Evolutionary conservation across 371 early-diverging fungal species (phyloP).

Genomic region (Homolaphlyctis polyrhiza): DNA sequence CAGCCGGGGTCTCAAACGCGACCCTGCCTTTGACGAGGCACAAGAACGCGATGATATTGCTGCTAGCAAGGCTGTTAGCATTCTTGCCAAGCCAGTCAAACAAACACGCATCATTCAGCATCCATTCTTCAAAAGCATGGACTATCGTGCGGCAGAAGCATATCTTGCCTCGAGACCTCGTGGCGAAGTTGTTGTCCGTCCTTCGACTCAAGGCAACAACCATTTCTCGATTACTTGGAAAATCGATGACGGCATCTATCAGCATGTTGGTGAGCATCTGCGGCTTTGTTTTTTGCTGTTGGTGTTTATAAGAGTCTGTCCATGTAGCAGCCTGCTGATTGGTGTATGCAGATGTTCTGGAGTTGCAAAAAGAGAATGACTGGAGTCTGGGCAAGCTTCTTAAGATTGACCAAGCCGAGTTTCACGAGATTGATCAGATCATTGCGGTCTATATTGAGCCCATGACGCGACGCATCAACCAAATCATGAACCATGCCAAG

Average conservation of each 20-base stretch:
- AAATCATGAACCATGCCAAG: conserved; percentile 38
- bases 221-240: conserved; percentile 94
- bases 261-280: conserved; percentile 66
- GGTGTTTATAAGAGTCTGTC: background rate
- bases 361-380: conserved; percentile 67
- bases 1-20: conserved; percentile 28
- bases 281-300: background rate
- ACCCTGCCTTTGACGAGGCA: conserved; percentile 70
- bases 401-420: conserved; percentile 57
- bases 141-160: conserved; percentile 67
- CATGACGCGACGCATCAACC: conserved; percentile 50
- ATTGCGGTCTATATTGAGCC: conserved; percentile 85
- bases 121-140: conserved; percentile 77
- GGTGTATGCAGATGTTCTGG: conserved; percentile 59
- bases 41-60: conserved; percentile 44
- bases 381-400: conserved; percentile 54
- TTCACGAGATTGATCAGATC: conserved; percentile 86
- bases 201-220: conserved; percentile 80
- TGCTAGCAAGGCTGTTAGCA: conserved; percentile 25
- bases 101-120: conserved; percentile 46
- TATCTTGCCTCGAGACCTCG: conserved; percentile 55
- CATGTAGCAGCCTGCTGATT: background rate
- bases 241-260: conserved; percentile 73
- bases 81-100: conserved; percentile 5
- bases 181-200: conserved; percentile 89